These are phyloP conservation scores for Tulasnella sp. DNA, from an alignment of 768 basidiomycete genomes.

Conservation along the genomic window DNA sequence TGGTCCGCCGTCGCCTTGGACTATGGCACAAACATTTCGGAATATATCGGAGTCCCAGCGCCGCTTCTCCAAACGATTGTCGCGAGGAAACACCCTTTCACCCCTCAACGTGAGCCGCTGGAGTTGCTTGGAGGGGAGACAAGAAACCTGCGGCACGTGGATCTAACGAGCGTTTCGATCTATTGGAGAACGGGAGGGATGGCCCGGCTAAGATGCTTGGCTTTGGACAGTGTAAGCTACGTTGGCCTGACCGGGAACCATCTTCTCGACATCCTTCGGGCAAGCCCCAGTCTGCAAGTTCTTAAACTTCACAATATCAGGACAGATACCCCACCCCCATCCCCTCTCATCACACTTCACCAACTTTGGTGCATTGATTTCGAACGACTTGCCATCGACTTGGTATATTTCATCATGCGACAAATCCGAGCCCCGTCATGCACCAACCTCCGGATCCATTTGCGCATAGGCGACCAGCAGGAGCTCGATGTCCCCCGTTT, in stretches of 20 bases:
- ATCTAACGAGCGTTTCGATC: not conserved
- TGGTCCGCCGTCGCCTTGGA: too few relatives aligned
- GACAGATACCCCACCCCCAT: not conserved
- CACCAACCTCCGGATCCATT: too few relatives aligned
- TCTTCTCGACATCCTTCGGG: not conserved
- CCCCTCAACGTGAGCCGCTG: too few relatives aligned
- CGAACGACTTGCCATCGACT: not conserved
- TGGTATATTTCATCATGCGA: not conserved
- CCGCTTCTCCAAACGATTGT: too few relatives aligned
- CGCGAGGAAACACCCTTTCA: too few relatives aligned
- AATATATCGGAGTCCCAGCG: too few relatives aligned
- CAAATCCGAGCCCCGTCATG: not conserved
- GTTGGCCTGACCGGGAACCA: not conserved
- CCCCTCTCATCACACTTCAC: not conserved
- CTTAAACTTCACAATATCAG: not conserved
- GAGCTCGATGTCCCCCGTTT: too few relatives aligned
- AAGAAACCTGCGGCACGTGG: not conserved
- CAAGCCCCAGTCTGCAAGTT: not conserved
- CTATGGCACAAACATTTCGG: too few relatives aligned
- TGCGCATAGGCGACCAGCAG: too few relatives aligned
- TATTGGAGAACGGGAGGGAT: not conserved
- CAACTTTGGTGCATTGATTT: not conserved
- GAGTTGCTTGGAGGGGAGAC: not conserved
- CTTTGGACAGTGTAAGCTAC: not conserved
- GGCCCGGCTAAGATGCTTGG: not conserved